Percentiles rank a stretch among this genome's conserved stretches.
Conservation (phyloP, 148 eudicot species). For the Polygonum maritimum region DNA sequence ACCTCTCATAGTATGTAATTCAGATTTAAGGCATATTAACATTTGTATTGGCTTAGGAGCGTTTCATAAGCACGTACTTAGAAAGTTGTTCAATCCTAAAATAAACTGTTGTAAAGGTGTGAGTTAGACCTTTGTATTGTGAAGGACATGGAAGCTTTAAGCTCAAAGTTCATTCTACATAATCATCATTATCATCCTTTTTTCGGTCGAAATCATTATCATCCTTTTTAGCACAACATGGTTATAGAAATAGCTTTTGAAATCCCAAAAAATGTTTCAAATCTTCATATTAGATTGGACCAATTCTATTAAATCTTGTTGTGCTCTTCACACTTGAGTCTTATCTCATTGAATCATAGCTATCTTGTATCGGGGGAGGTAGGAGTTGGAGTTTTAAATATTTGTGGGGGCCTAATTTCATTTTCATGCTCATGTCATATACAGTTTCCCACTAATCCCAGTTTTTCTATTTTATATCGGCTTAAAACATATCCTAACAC, state of each 20-base stretch:
- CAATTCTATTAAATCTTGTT: no score
- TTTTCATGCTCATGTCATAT: constrained; percentile 1
- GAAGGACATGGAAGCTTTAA: neutral
- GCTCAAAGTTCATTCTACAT: neutral
- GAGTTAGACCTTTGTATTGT: neutral
- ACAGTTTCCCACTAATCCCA: neutral
- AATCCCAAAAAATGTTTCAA: neutral
- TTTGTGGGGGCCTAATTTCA: constrained; percentile 5
- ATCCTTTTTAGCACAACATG: neutral
- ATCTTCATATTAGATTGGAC: no score
- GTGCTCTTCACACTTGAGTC: neutral
- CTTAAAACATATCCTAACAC: no score
- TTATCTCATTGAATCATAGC: neutral
- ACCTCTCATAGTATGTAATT: no score
- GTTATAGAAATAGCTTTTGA: neutral
- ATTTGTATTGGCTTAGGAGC: neutral
- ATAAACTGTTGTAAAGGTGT: neutral
- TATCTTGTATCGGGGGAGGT: neutral
- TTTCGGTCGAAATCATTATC: neutral
- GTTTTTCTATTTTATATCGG: no score
- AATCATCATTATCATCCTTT: neutral
- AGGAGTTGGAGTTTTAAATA: constrained; percentile 3
- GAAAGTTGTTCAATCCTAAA: neutral
- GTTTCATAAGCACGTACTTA: neutral
- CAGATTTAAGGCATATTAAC: no score